Percentiles rank a stretch among this genome's conserved stretches.
phyloP scores from a whole-genome alignment of 768 basidiomycete genomes.

The Russula earlei region DNA sequence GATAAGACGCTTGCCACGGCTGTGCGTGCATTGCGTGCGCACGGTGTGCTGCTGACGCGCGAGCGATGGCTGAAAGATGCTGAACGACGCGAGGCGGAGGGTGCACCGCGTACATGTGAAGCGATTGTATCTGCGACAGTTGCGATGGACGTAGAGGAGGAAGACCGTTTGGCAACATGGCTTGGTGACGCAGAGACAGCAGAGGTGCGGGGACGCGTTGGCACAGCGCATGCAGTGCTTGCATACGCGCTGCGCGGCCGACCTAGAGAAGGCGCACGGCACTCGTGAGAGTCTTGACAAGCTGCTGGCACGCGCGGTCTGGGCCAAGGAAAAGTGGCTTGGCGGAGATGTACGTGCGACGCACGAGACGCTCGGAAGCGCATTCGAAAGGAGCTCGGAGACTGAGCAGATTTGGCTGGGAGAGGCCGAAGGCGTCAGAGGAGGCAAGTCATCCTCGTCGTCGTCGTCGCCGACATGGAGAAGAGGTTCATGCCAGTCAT shows the following conservation, averaged over 20 bases:
- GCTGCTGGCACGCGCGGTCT: constrained; percentile 73
- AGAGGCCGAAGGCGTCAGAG: too few relatives aligned
- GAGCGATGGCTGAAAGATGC: constrained; percentile 98
- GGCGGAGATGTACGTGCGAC: constrained; percentile 85
- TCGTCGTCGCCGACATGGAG: too few relatives aligned
- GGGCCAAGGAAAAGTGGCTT: constrained; percentile 96
- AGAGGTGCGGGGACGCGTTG: constrained; percentile 61
- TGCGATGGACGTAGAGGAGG: constrained; percentile 90
- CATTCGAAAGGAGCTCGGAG: constrained; percentile 92
- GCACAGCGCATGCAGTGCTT: constrained; percentile 78
- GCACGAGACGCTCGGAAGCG: constrained; percentile 76
- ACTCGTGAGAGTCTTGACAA: constrained; percentile 74
- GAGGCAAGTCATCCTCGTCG: too few relatives aligned
- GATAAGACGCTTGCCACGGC: constrained; percentile 86
- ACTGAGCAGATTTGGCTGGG: constrained; percentile 96
- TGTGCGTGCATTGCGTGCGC: constrained; percentile 65
- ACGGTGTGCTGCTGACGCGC: constrained; percentile 75
- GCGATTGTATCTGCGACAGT: constrained; percentile 94
- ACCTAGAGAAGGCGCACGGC: constrained; percentile 88
- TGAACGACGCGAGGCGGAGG: constrained; percentile 81
- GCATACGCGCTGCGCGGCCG: constrained; percentile 91
- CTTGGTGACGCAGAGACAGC: constrained; percentile 82
- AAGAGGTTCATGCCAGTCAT: too few relatives aligned
- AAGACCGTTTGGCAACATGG: constrained; percentile 87
- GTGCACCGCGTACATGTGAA: constrained; percentile 77